phyloP scores from a whole-genome alignment of 73 alveolate species.

The Halteria grandinella region DNA sequence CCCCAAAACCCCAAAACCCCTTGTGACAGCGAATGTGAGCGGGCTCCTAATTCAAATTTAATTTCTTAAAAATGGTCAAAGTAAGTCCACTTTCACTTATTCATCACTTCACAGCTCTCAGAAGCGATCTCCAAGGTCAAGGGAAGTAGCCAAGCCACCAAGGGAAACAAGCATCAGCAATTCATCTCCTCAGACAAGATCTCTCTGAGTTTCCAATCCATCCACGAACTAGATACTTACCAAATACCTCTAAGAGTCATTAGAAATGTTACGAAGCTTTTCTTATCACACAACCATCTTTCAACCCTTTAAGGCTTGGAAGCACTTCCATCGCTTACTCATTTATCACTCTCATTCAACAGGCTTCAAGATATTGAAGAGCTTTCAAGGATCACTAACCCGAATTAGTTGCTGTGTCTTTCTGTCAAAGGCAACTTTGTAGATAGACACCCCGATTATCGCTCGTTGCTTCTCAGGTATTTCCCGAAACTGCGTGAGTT shows the following conservation, averaged over 20 bases:
- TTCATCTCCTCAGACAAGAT: background rate
- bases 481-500: background rate
- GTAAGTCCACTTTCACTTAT: background rate
- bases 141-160: background rate
- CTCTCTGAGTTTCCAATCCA: background rate
- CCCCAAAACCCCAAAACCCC: constrained; percentile 1
- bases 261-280: background rate
- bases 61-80: background rate
- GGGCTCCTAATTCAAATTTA: background rate
- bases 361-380: constrained; percentile 8
- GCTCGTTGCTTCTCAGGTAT: background rate
- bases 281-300: constrained; percentile 13
- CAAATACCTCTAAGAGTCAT: background rate
- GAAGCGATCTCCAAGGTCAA: background rate
- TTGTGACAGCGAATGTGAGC: no score
- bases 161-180: background rate
- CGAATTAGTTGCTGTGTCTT: background rate
- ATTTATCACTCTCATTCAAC: constrained; percentile 10
- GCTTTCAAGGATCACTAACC: background rate
- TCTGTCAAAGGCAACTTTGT: constrained; percentile 20
- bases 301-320: constrained; percentile 13
- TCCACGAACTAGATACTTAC: background rate
- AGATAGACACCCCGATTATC: constrained; percentile 30
- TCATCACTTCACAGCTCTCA: background rate
- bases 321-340: constrained; percentile 1